phyloP scores from a whole-genome alignment of 305 asterid species.

The Rubia balearica region DNA sequence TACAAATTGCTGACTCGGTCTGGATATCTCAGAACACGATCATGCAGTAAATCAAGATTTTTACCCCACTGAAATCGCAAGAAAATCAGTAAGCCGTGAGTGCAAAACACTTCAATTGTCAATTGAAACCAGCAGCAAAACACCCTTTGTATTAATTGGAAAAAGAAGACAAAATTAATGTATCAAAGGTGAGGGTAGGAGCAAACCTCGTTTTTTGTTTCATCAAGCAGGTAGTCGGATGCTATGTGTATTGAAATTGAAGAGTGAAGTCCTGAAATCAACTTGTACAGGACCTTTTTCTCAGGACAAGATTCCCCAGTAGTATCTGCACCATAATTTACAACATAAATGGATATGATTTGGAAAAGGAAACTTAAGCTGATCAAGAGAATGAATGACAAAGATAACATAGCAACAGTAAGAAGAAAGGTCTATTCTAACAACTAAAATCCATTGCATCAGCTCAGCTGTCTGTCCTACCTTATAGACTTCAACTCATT shows the following conservation, averaged over 20 bases:
- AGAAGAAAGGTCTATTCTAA: background rate
- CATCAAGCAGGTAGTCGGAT: slow-evolving; percentile 81
- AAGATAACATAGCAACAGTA: background rate
- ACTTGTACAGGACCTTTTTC: slow-evolving; percentile 77
- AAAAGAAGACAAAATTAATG: background rate
- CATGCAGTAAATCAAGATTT: slow-evolving; percentile 64
- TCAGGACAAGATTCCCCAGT: slow-evolving; percentile 85
- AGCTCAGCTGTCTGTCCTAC: background rate
- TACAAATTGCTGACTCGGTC: slow-evolving; percentile 85
- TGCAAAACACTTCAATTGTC: background rate
- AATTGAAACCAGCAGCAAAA: background rate
- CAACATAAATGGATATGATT: background rate
- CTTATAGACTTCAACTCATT: background rate
- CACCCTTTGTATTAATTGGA: background rate
- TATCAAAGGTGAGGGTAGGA: slow-evolving; percentile 14
- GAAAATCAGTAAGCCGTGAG: slow-evolving; percentile 18
- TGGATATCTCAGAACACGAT: slow-evolving; percentile 76
- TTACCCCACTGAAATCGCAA: slow-evolving; percentile 72
- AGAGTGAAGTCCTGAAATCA: slow-evolving; percentile 93
- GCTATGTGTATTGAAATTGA: slow-evolving; percentile 90
- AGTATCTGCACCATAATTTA: slow-evolving; percentile 45
- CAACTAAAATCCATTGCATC: background rate
- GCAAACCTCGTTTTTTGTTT: slow-evolving; percentile 61
- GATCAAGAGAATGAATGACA: background rate
- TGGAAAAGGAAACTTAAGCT: background rate